These are phyloP conservation scores for Erythrophleum fordii DNA, from an alignment of 306 rosid species.

Conservation along the genomic window DNA sequence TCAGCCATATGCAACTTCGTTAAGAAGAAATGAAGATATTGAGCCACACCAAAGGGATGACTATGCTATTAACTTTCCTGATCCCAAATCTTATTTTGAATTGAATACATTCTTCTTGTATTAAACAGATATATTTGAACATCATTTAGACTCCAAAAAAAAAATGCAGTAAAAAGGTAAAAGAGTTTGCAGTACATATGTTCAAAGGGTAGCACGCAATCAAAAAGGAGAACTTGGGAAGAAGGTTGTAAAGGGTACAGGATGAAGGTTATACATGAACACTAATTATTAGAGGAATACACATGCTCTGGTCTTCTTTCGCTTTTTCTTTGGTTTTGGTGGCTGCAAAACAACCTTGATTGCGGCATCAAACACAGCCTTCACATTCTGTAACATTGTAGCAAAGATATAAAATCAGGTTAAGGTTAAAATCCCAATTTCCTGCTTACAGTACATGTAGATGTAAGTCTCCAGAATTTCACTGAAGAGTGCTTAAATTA, in stretches of 20 bases:
- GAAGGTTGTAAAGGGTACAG: slow-evolving; percentile 27
- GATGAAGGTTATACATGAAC: slow-evolving; percentile 35
- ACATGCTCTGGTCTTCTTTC: slow-evolving; percentile 53
- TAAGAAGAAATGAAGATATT: background rate
- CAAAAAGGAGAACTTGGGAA: slow-evolving; percentile 9
- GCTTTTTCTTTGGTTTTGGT: slow-evolving; percentile 55
- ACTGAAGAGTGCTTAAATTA: background rate
- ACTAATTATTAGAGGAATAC: slow-evolving; percentile 46
- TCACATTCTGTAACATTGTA: slow-evolving; percentile 53
- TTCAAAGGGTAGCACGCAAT: slow-evolving; percentile 38
- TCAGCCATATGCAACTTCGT: background rate
- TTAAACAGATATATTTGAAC: slow-evolving; percentile 26
- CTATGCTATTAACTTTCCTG: background rate
- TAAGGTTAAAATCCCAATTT: background rate
- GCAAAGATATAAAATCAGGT: slow-evolving; percentile 22
- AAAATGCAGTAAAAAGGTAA: background rate
- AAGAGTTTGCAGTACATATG: slow-evolving; percentile 32
- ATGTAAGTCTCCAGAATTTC: background rate
- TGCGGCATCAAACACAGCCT: slow-evolving; percentile 73
- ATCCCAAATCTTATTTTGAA: slow-evolving; percentile 39
- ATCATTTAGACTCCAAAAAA: slow-evolving; percentile 19
- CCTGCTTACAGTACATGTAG: background rate
- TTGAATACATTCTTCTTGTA: slow-evolving; percentile 31
- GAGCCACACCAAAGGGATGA: background rate
- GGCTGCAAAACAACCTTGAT: slow-evolving; percentile 71